Evolutionary conservation across 2,329 filamentous ascomycete species (phyloP), one percentile per base, ranked within the genome.

Genomic region (Fusarium nodosum): DNA sequence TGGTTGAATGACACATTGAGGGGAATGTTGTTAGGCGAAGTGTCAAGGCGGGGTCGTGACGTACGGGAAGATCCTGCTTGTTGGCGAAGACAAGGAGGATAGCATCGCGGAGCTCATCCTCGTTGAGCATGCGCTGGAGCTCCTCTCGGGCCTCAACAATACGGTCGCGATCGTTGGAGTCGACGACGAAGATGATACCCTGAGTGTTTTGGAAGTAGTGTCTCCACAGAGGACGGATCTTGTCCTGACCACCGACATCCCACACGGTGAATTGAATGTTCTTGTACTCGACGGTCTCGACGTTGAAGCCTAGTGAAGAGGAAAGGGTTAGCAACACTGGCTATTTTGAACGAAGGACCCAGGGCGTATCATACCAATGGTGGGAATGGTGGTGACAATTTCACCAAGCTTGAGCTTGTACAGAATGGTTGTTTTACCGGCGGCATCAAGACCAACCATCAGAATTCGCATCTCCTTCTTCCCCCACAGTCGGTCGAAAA

Each of bases 391-490:
- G 80, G 96, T 98, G 82, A 98, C 96, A 81, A 97, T 96, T 88
- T 97, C 92, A 85, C 96, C 95, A 80, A 99, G 93, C 90, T 99
- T 99, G 83, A 99, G 91, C 90, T 99, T 99, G 88, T 99, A 99
- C 77, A 99, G 91, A 81, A 99, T 99, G 77, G 96, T 99, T 80
- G 96, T 99, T 90, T 99, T 99, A 92, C 96, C 96, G 83, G 96
- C 96, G 79, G 96, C 96, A 84, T 99, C 96, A 79, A 99, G 91
- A 89, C 96, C 96, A 78, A 99, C 94, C 96, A 99, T 99, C 84
- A 99, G 85, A 87, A 99, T 97, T 88, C 96, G 91, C 96, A 99
- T 99, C 90, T 99, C 96, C 91, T 98, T 98, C 92, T 97, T 97
- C 80, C 95, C 94, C 91, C 93, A 97, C 83, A 98, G 89, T 86